Percentiles rank a stretch among this genome's conserved stretches.
Conservation (phyloP, 495 filamentous ascomycete species). For the Patellaria atrata region DNA sequence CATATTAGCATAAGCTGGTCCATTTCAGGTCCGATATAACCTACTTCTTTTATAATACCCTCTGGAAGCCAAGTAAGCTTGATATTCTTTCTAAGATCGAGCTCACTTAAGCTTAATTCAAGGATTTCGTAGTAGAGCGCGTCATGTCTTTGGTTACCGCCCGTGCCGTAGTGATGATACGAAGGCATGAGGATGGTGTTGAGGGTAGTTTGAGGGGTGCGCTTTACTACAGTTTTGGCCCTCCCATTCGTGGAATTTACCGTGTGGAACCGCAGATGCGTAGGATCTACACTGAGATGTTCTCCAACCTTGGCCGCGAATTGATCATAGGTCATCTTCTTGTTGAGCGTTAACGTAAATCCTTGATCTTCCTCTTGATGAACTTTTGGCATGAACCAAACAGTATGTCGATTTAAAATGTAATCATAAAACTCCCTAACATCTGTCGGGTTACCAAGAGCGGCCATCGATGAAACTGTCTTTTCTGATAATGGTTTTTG, state of each 20-base stretch:
- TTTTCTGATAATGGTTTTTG: conserved; percentile 52
- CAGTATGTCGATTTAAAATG: conserved; percentile 63
- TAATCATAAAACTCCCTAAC: conserved; percentile 84
- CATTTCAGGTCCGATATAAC: conserved; percentile 12
- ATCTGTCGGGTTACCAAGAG: conserved; percentile 37
- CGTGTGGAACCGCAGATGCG: conserved; percentile 80
- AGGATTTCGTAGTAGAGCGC: conserved; percentile 80
- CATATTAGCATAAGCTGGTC: conserved; percentile 14
- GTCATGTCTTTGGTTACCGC: conserved; percentile 55
- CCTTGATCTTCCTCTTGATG: conserved; percentile 35
- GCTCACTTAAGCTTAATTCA: conserved; percentile 83
- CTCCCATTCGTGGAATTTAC: conserved; percentile 60
- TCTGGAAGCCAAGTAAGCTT: conserved; percentile 77
- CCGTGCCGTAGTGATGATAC: conserved; percentile 42
- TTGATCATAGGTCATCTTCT: conserved; percentile 83
- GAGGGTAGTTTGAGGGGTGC: conserved; percentile 49
- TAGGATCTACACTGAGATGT: conserved; percentile 58
- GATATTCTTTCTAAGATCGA: conserved; percentile 76
- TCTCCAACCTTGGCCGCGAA: conserved; percentile 77
- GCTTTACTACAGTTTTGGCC: conserved; percentile 61
- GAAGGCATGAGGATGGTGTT: conserved; percentile 55
- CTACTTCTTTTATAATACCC: conserved; percentile 77
- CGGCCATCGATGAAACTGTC: conserved; percentile 28
- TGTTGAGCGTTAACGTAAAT: conserved; percentile 63
- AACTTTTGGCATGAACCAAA: conserved; percentile 50